These are phyloP conservation scores for Aspergillus tubingensis DNA, from an alignment of 2,329 filamentous ascomycete genomes.

Conservation along the genomic window DNA sequence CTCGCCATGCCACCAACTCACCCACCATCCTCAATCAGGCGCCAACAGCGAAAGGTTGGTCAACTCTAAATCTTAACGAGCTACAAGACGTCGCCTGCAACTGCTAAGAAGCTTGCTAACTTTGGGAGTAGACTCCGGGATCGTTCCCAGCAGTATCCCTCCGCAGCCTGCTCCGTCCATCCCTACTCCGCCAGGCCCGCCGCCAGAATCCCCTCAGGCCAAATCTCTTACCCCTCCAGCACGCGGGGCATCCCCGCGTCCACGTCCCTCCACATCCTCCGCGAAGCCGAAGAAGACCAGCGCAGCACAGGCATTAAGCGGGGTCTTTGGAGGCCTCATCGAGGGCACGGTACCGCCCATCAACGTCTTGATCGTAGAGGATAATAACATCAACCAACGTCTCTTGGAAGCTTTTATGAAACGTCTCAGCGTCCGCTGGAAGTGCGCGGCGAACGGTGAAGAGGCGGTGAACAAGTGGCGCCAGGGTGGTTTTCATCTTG, in stretches of 20 bases:
- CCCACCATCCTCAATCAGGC: slow-evolving; percentile 66
- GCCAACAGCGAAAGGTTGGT: slow-evolving; percentile 46
- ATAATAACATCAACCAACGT: slow-evolving; percentile 96
- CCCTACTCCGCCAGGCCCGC: slow-evolving; percentile 37
- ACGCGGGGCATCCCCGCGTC: slow-evolving; percentile 53
- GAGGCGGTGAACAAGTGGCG: slow-evolving; percentile 95
- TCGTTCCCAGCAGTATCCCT: slow-evolving; percentile 28
- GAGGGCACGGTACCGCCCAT: slow-evolving; percentile 89
- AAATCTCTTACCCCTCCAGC: slow-evolving; percentile 39
- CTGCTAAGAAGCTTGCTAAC: slow-evolving; percentile 8
- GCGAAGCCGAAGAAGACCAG: slow-evolving; percentile 39
- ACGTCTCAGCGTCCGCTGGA: slow-evolving; percentile 90
- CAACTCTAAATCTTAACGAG: slow-evolving; percentile 26
- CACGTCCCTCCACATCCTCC: slow-evolving; percentile 28
- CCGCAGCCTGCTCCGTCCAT: slow-evolving; percentile 31
- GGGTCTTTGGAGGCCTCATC: slow-evolving; percentile 63
- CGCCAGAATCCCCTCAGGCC: slow-evolving; percentile 40
- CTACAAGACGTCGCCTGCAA: slow-evolving; percentile 3
- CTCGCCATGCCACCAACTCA: slow-evolving; percentile 76
- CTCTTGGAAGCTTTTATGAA: slow-evolving; percentile 96
- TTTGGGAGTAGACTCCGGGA: slow-evolving; percentile 25
- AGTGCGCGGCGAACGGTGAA: slow-evolving; percentile 92
- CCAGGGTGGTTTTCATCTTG: slow-evolving; percentile 87
- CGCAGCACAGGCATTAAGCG: slow-evolving; percentile 32
- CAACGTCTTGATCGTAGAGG: slow-evolving; percentile 95